These are phyloP conservation scores for Musa troglodytarum DNA, from an alignment of 176 grass and related monocot species.

Conservation along the genomic window DNA sequence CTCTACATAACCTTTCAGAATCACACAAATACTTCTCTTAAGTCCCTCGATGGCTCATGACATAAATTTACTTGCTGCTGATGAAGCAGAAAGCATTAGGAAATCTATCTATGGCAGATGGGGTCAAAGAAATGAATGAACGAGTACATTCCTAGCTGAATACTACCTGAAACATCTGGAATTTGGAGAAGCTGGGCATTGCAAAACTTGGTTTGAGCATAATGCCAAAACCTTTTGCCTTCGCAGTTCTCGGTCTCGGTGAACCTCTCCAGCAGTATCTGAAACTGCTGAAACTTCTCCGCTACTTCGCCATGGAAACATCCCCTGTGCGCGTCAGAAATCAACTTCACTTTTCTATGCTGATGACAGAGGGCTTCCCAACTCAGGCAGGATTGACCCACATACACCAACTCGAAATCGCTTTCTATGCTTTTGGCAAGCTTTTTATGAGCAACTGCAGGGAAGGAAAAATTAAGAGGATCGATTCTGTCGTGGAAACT, in stretches of 20 bases:
- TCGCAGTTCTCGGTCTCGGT: background rate
- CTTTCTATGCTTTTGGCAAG: slow-evolving; percentile 5
- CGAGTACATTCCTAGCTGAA: no score
- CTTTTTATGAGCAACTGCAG: background rate
- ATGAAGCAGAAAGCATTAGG: no score
- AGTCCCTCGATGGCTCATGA: background rate
- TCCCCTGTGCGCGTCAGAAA: background rate
- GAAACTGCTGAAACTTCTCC: slow-evolving; percentile 1
- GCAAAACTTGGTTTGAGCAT: slow-evolving; percentile 1
- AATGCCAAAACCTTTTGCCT: slow-evolving; percentile 11
- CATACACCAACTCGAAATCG: slow-evolving; percentile 12
- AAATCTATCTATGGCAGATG: no score
- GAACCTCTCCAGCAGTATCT: slow-evolving; percentile 1
- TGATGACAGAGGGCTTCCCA: slow-evolving; percentile 17
- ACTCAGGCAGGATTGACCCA: slow-evolving; percentile 10
- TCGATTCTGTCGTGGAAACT: slow-evolving; percentile 5
- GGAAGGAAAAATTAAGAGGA: background rate
- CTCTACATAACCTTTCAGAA: background rate
- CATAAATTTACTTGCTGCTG: no score
- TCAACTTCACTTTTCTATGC: slow-evolving; percentile 4
- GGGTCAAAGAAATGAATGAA: no score
- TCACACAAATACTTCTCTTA: background rate
- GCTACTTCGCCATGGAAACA: background rate
- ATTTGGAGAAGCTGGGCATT: slow-evolving; percentile 4
- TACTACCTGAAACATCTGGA: slow-evolving; percentile 12